These are phyloP conservation scores for Aspergillus pseudotamarii DNA, from an alignment of 2,329 filamentous ascomycete species.

Conservation along the genomic window DNA sequence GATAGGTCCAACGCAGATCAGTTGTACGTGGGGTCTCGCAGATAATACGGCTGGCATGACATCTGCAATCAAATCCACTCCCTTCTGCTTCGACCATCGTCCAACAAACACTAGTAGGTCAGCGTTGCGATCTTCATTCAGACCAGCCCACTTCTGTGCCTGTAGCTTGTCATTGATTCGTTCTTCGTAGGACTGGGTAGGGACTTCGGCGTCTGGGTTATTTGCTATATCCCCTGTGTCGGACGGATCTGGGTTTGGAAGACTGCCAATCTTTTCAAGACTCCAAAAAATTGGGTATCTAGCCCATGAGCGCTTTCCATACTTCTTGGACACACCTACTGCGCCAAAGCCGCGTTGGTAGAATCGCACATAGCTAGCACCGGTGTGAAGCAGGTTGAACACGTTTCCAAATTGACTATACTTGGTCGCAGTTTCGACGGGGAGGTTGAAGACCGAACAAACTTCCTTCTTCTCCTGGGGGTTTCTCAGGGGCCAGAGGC, in stretches of 20 bases:
- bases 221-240: slow-evolving; percentile 60
- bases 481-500: slow-evolving; percentile 68
- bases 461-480: slow-evolving; percentile 64
- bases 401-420: slow-evolving; percentile 71
- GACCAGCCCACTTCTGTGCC: slow-evolving; percentile 68
- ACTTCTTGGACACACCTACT: slow-evolving; percentile 69
- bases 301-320: slow-evolving; percentile 67
- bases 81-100: slow-evolving; percentile 71
- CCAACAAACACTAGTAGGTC: slow-evolving; percentile 71
- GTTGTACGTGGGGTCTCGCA: slow-evolving; percentile 60
- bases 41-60: slow-evolving; percentile 68
- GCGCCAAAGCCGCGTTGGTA: slow-evolving; percentile 70
- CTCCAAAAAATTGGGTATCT: slow-evolving; percentile 72
- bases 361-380: slow-evolving; percentile 66
- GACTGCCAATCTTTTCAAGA: slow-evolving; percentile 62
- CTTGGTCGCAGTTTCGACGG: slow-evolving; percentile 57
- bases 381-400: slow-evolving; percentile 69
- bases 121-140: slow-evolving; percentile 63
- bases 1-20: slow-evolving; percentile 66
- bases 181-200: slow-evolving; percentile 59
- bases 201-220: slow-evolving; percentile 46
- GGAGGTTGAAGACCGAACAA: slow-evolving; percentile 66
- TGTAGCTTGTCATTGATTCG: slow-evolving; percentile 60
- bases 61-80: slow-evolving; percentile 69
- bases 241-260: slow-evolving; percentile 68